Evolutionary conservation across 495 filamentous ascomycete species (phyloP), one percentile per base, ranked within the genome.

Genomic region (Podospora pseudopauciseta): DNA sequence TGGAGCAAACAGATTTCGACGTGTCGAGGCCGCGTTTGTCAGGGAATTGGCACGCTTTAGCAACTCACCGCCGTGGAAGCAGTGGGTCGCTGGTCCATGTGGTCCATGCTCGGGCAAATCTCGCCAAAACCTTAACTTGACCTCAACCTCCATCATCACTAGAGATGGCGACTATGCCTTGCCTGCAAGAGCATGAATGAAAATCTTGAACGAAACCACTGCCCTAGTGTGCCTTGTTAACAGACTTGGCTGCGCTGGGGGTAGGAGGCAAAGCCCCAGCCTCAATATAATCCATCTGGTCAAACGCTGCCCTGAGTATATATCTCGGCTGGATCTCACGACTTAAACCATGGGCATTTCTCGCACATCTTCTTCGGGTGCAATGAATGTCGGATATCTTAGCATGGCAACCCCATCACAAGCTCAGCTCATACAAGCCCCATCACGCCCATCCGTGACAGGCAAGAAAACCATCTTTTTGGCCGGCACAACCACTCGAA

Each of bases 391-490:
- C 9, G 7, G 39, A 49, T 49, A 49, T 11, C 9, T 53, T 18
- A 49, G 6, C 39, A 49, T 49, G 39, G 15, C 39, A 11, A 3
- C 11, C 39, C 7, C 39, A 49, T 11, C 9, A 16, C 39, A 49
- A 49, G 71, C 70, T 16, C 78, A 82, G 57, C 57, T 80, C 16
- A 65, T 81, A 23, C 30, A 49, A 5, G 78, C 80, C 9, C 80
- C 80, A 1, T 65, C 72, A 6, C 72, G 71, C n/a, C 76, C 78
- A 19, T 3, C 55, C 39, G 13, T 58, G 3, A 58, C 55, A 18
- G 76, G 76, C 7, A 61, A 68, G 2, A 75, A 65, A 18, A 76
- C 79, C 23, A 34, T 83, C 39, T 84, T 84, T 62, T 73, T 84
- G 23, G 82, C 82, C 0, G 82, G 82, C 18, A 79, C 78, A 11